Evolutionary conservation across 2,329 filamentous ascomycete species (phyloP).

Genomic region (Falciphora oryzae): DNA sequence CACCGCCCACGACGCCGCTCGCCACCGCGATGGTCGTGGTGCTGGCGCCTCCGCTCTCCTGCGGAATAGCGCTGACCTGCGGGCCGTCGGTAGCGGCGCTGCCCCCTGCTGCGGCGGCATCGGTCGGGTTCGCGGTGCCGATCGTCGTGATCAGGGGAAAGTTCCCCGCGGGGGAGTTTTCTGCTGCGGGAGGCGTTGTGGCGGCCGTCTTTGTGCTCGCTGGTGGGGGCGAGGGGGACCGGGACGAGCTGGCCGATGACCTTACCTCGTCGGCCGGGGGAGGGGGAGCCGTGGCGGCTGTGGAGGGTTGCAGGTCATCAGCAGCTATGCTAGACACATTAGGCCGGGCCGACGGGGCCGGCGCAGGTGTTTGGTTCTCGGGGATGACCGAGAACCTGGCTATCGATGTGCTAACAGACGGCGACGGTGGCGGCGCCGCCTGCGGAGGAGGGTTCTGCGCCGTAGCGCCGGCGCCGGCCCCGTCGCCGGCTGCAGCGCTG

Average conservation of each 20-base stretch:
- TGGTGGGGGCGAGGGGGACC: slow-evolving; percentile 10
- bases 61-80: slow-evolving; percentile 14
- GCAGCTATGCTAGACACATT: not conserved
- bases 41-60: slow-evolving; percentile 18
- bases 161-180: slow-evolving; percentile 1
- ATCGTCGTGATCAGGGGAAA: slow-evolving; percentile 17
- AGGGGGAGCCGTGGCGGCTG: slow-evolving; percentile 8
- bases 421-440: slow-evolving; percentile 3
- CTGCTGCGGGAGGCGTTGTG: not conserved
- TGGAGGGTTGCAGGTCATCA: slow-evolving; percentile 1
- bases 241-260: slow-evolving; percentile 10
- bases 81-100: slow-evolving; percentile 14
- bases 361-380: not conserved
- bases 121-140: slow-evolving; percentile 8
- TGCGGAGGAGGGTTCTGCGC: not conserved
- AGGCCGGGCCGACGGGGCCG: not conserved
- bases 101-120: slow-evolving; percentile 11
- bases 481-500: not conserved
- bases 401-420: slow-evolving; percentile 1
- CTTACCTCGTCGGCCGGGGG: not conserved
- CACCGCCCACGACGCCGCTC: slow-evolving; percentile 44
- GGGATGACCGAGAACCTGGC: slow-evolving; percentile 1
- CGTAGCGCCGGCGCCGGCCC: not conserved
- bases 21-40: slow-evolving; percentile 39
- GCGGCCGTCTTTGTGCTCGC: no score